Percentiles rank a stretch among this genome's conserved stretches.
Conservation (phyloP, 176 grass and related monocot genomes). For the Saccharum spontaneum region DNA sequence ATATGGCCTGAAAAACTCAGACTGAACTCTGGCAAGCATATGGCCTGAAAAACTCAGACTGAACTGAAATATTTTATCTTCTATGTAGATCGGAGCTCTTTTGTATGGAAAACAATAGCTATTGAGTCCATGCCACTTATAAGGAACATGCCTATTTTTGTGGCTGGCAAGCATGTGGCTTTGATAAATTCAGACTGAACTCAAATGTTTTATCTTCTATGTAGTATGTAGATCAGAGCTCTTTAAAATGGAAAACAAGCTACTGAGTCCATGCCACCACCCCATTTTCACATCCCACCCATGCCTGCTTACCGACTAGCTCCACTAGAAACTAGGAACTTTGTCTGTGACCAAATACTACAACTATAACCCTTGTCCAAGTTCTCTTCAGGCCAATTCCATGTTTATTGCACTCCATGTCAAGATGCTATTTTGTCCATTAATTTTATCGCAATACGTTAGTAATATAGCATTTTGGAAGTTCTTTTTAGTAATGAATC, state of each 20-base stretch:
- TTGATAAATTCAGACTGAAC: not conserved
- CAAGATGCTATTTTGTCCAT: constrained; percentile 8
- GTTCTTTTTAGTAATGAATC: not conserved
- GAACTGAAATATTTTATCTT: not conserved
- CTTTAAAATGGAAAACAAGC: not conserved
- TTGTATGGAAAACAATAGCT: not conserved
- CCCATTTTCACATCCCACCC: not conserved
- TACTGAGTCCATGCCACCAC: not conserved
- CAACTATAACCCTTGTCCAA: not conserved
- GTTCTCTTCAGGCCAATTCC: not conserved
- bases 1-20: constrained; percentile 17
- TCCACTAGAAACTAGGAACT: not conserved
- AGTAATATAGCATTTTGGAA: not conserved
- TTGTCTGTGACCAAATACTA: not conserved
- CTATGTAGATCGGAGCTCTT: not conserved
- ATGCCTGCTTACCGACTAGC: not conserved
- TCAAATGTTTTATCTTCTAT: not conserved
- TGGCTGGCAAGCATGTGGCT: constrained; percentile 8
- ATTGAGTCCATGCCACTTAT: not conserved
- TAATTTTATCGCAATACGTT: not conserved
- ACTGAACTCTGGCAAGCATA: not conserved
- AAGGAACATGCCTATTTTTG: not conserved
- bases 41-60: constrained; percentile 8
- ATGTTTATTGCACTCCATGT: not conserved
- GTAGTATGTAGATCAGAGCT: not conserved